Evolutionary conservation across 345 rosid genomes (phyloP), one percentile per base, ranked within the genome.

Genomic region (Hibiscus trionum): DNA sequence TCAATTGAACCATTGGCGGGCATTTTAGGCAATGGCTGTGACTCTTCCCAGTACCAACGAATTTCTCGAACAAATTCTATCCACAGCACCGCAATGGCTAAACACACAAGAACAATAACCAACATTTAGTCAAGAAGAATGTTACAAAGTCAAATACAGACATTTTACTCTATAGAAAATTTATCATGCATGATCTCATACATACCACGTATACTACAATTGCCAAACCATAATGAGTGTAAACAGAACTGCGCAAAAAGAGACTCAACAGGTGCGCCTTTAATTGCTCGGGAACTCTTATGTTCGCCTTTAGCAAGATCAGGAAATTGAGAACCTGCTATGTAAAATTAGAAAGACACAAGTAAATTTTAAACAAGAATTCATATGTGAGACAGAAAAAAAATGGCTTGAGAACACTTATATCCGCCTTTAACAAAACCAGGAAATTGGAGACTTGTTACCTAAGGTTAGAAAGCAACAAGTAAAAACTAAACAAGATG

Each of bases 21-120:
- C 86, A 90, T 83, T 84, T 86, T 88, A 49, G 99, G 97, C 82
- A 95, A 76, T 16, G 90, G 82, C 69, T 92, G 97, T 60, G 90
- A 78, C 83, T 92, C 99, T 82, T 95, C 97, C 97, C 96, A 92
- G 72, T 85, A 95, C 96, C 93, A 95, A 72, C 97, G 97, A 76
- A 89, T 91, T 88, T 95, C 99, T 71, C 93, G 93, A 78, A 90
- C 89, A 77, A 95, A 95, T 77, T 95, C 97, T 79, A 90, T 70
- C 98, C 98, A 94, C 76, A 91, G 88, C 61, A 77, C 84, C 57
- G 96, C 90, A 76, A 92, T 89, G 75, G 99, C 97, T 95, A 73
- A 66, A 72, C 11, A 80, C 26, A 72, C 50, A 80, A 33, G 66
- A 74, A 73, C 49, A 62, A 66, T 26, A 44, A 69, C 11, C 44